Evolutionary conservation across 2,329 filamentous ascomycete species (phyloP).

Genomic region (Pseudogymnoascus sp.): DNA sequence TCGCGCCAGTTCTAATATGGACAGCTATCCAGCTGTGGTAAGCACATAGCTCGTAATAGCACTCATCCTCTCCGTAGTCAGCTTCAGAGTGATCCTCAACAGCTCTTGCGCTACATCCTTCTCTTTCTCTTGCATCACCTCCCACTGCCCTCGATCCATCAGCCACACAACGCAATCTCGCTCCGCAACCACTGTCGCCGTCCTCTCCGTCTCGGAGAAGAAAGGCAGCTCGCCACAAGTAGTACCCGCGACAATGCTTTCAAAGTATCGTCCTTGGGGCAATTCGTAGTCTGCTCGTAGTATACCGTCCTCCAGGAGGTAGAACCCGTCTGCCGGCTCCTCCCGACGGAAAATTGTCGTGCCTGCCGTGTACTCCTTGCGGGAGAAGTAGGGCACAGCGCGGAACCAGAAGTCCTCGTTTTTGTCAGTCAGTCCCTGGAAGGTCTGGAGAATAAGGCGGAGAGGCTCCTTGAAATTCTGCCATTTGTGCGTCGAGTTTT

Average conservation of each 20-base stretch:
- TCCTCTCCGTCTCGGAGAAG: conserved; percentile 83
- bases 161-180: conserved; percentile 76
- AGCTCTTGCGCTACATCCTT: conserved; percentile 76
- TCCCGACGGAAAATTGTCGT: conserved; percentile 72
- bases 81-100: conserved; percentile 77
- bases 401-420: conserved; percentile 96
- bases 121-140: conserved; percentile 61
- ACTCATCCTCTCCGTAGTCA: conserved; percentile 90
- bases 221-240: conserved; percentile 96
- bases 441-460: conserved; percentile 88
- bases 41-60: conserved; percentile 50
- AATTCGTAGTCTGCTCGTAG: conserved; percentile 84
- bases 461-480: conserved; percentile 83
- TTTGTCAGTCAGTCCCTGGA: conserved; percentile 75
- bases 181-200: conserved; percentile 75
- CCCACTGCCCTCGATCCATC: conserved; percentile 66
- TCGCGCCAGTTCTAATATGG: background rate
- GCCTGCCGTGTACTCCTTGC: conserved; percentile 59
- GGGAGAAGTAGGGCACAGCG: conserved; percentile 66
- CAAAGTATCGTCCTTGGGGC: conserved; percentile 80
- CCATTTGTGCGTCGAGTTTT: conserved; percentile 51
- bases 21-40: conserved; percentile 32
- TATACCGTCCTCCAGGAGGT: conserved; percentile 82
- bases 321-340: conserved; percentile 74
- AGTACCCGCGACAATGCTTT: conserved; percentile 88